phyloP scores from a whole-genome alignment of 345 rosid genomes.

The Nasturtium officinale region DNA sequence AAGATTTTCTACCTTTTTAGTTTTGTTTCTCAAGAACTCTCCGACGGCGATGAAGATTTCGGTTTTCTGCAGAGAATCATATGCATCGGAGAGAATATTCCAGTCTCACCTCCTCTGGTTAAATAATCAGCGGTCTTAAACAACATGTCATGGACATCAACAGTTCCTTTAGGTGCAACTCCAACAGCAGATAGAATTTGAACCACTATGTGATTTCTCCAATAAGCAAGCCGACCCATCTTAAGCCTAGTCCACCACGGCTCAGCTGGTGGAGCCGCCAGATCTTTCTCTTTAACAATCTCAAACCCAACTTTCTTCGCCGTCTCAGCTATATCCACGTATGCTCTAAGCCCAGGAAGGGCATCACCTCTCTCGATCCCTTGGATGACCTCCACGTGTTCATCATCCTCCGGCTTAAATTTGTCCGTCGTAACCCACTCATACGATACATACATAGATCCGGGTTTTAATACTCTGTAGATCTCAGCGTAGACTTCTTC shows the following conservation, averaged over 20 bases:
- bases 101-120: constrained; percentile 83
- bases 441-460: constrained; percentile 74
- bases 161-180: constrained; percentile 95
- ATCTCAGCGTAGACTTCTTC: constrained; percentile 92
- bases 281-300: constrained; percentile 80
- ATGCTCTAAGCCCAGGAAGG: constrained; percentile 80
- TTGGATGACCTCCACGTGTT: constrained; percentile 82
- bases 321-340: constrained; percentile 61
- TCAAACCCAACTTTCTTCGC: constrained; percentile 84
- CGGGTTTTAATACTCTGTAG: constrained; percentile 84
- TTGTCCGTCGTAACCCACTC: constrained; percentile 96
- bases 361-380: constrained; percentile 95
- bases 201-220: constrained; percentile 90
- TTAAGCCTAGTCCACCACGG: constrained; percentile 95
- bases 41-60: constrained; percentile 59
- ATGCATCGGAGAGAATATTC: constrained; percentile 93
- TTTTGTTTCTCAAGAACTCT: constrained; percentile 46
- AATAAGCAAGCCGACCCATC: constrained; percentile 89
- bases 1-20: not conserved
- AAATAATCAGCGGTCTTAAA: constrained; percentile 81
- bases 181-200: constrained; percentile 69
- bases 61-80: constrained; percentile 96
- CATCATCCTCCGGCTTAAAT: constrained; percentile 49
- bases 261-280: constrained; percentile 77
- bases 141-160: constrained; percentile 95